These are phyloP conservation scores for Ormosia emarginata DNA, from an alignment of 306 rosid genomes.

Conservation along the genomic window DNA sequence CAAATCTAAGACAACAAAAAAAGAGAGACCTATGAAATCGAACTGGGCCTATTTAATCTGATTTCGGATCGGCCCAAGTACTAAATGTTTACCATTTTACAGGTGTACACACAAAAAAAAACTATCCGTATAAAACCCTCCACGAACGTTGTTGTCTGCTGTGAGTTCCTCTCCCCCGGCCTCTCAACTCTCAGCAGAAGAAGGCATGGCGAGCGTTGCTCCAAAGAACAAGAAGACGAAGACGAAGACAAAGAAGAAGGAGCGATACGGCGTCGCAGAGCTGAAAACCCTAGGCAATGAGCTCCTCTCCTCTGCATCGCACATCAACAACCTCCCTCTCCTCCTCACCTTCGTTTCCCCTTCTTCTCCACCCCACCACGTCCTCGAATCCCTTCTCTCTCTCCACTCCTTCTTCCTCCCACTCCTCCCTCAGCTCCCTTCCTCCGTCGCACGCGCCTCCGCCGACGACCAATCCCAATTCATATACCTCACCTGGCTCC, in stretches of 20 bases:
- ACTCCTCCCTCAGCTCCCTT: slow-evolving; percentile 55
- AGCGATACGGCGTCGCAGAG: slow-evolving; percentile 42
- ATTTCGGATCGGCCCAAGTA: no score
- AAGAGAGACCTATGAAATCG: no score
- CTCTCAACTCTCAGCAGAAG: background rate
- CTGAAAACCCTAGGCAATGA: slow-evolving; percentile 71
- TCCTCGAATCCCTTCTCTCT: slow-evolving; percentile 77
- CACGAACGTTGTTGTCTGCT: background rate
- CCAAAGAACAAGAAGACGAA: slow-evolving; percentile 1
- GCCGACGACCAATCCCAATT: slow-evolving; percentile 48
- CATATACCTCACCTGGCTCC: slow-evolving; percentile 76
- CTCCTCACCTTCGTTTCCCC: slow-evolving; percentile 68
- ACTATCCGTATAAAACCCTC: background rate
- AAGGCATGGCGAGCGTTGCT: background rate
- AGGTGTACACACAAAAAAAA: no score
- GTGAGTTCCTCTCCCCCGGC: background rate
- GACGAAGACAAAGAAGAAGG: slow-evolving; percentile 25
- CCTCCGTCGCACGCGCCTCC: slow-evolving; percentile 35
- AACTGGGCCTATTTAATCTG: no score
- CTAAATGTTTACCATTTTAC: no score
- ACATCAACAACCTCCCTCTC: slow-evolving; percentile 83
- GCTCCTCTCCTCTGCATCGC: slow-evolving; percentile 67
- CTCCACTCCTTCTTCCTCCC: slow-evolving; percentile 82
- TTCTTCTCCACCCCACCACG: slow-evolving; percentile 61
- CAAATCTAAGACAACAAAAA: no score